phyloP scores from a whole-genome alignment of 306 rosid genomes.

The Sicyos baderoa region DNA sequence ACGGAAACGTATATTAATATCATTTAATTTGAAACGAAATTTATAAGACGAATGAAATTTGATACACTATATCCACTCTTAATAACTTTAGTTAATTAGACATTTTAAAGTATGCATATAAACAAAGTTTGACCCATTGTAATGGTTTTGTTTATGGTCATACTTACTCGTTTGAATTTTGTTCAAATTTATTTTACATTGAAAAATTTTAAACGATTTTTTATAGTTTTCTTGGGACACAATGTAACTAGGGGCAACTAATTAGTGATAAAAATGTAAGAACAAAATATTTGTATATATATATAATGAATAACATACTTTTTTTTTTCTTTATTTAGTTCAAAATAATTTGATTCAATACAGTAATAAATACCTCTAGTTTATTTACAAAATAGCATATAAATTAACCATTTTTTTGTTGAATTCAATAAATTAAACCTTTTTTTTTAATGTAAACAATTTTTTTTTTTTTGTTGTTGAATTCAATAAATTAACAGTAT shows the following conservation, averaged over 20 bases:
- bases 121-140: no score
- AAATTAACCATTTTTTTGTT: background rate
- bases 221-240: background rate
- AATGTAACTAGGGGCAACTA: no score
- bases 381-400: background rate
- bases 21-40: background rate
- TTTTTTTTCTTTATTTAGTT: no score
- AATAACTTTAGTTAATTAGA: no score
- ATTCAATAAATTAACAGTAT: background rate
- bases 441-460: no score
- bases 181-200: no score
- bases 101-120: no score
- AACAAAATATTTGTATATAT: background rate
- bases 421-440: background rate
- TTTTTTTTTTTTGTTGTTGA: no score
- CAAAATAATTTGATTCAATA: background rate
- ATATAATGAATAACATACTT: no score
- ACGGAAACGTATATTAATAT: background rate
- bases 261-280: background rate
- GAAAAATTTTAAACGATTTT: background rate
- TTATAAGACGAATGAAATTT: background rate
- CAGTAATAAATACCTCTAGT: background rate
- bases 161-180: no score
- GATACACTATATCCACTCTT: background rate
- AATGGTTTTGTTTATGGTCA: no score